Evolutionary conservation across 306 rosid species (phyloP).

Genomic region (Lablab purpureus): DNA sequence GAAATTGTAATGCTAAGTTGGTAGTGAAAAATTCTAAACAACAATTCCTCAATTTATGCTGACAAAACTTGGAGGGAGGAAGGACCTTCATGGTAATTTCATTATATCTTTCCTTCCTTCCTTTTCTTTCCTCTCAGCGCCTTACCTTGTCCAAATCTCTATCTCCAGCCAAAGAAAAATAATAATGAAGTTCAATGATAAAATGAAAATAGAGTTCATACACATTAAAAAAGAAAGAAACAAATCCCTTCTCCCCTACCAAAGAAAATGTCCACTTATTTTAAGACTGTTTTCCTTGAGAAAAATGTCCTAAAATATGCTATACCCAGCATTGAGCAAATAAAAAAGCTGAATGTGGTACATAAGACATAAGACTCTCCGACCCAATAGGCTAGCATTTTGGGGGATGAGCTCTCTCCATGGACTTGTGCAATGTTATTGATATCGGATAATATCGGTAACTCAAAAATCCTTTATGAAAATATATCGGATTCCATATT

Average conservation of each 20-base stretch:
- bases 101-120: constrained; percentile 34
- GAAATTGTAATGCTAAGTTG: neutral
- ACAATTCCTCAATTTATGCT: neutral
- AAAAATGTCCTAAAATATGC: constrained; percentile 6
- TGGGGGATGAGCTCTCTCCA: neutral
- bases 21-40: neutral
- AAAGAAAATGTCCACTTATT: neutral
- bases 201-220: constrained; percentile 7
- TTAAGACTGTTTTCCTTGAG: neutral
- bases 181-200: constrained; percentile 16
- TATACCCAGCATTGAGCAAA: neutral
- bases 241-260: neutral
- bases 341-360: neutral
- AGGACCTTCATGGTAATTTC: constrained; percentile 23
- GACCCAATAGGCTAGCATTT: neutral
- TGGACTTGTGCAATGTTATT: no score
- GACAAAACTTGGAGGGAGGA: constrained; percentile 24
- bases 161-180: constrained; percentile 1
- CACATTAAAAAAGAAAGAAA: neutral
- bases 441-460: no score
- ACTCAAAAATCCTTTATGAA: no score
- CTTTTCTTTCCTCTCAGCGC: constrained; percentile 6
- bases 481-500: no score
- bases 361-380: neutral
- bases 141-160: constrained; percentile 19